phyloP scores from a whole-genome alignment of 805 yeast species.

The Yarrowia bubula region DNA sequence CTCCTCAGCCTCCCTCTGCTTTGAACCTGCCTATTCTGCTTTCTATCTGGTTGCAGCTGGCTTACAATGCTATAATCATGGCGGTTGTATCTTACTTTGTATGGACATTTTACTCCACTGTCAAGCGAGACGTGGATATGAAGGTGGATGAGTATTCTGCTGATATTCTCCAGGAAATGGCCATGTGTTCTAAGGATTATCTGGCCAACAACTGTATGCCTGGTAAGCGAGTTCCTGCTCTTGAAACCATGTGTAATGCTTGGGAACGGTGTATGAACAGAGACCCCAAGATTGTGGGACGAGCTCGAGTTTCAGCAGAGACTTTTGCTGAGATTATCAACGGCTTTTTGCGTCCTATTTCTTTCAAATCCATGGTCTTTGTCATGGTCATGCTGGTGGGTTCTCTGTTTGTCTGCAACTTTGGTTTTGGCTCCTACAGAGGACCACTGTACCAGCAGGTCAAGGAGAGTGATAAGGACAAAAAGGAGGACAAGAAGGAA shows the following conservation, averaged over 20 bases:
- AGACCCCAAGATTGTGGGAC: constrained; percentile 66
- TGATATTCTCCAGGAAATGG: constrained; percentile 61
- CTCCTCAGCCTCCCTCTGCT: background rate
- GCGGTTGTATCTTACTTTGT: constrained; percentile 52
- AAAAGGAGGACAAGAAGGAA: background rate
- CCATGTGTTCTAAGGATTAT: constrained; percentile 68
- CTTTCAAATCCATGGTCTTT: constrained; percentile 60
- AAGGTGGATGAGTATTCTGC: constrained; percentile 63
- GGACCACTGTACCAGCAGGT: constrained; percentile 27
- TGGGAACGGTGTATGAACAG: constrained; percentile 84
- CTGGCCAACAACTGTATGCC: constrained; percentile 64
- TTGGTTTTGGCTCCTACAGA: constrained; percentile 32
- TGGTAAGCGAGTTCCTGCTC: constrained; percentile 68
- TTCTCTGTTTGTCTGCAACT: constrained; percentile 37
- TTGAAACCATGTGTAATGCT: constrained; percentile 63
- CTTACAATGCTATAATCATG: constrained; percentile 55
- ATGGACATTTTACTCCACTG: constrained; percentile 52
- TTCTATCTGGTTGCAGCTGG: constrained; percentile 56
- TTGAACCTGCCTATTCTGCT: constrained; percentile 16
- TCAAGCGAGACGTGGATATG: constrained; percentile 65
- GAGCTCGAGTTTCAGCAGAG: constrained; percentile 73
- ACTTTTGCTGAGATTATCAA: constrained; percentile 80
- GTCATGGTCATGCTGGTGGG: constrained; percentile 35
- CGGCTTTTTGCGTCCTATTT: constrained; percentile 68
- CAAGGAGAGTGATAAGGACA: background rate